Evolutionary conservation across 805 yeast genomes (phyloP).

Genomic region (Cyberlindnera veronae): DNA sequence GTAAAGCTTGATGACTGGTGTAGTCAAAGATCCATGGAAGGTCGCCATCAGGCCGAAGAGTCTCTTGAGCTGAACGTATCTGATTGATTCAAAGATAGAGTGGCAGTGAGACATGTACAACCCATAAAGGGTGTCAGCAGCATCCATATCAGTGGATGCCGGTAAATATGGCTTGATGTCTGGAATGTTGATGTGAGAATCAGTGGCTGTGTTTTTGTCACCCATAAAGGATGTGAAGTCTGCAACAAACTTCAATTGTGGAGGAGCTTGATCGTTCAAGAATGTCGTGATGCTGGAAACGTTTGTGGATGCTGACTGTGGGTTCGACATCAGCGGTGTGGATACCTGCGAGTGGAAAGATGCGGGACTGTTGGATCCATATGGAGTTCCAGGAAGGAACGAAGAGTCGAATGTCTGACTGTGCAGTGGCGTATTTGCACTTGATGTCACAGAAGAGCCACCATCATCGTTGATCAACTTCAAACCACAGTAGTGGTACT

Average conservation of each 20-base stretch:
- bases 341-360: conserved; percentile 27
- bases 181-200: conserved; percentile 35
- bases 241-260: conserved; percentile 23
- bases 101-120: conserved; percentile 64
- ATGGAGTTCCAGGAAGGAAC: conserved; percentile 29
- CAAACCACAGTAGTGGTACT: conserved; percentile 81
- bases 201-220: conserved; percentile 13
- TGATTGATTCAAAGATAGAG: conserved; percentile 57
- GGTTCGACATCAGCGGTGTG: conserved; percentile 21
- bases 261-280: conserved; percentile 17
- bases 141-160: conserved; percentile 24
- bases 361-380: conserved; percentile 26
- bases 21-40: conserved; percentile 55
- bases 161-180: conserved; percentile 27
- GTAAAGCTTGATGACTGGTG: conserved; percentile 59
- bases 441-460: conserved; percentile 23
- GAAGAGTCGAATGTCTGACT: conserved; percentile 23
- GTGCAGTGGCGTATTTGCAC: conserved; percentile 26
- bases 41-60: conserved; percentile 50
- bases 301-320: conserved; percentile 8
- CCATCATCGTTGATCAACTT: conserved; percentile 38
- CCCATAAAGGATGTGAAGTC: conserved; percentile 17
- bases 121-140: conserved; percentile 58
- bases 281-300: conserved; percentile 14
- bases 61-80: conserved; percentile 64